Percentiles rank a stretch among this genome's conserved stretches.
phyloP scores from a whole-genome alignment of 345 rosid species.

The Nephelium lappaceum region DNA sequence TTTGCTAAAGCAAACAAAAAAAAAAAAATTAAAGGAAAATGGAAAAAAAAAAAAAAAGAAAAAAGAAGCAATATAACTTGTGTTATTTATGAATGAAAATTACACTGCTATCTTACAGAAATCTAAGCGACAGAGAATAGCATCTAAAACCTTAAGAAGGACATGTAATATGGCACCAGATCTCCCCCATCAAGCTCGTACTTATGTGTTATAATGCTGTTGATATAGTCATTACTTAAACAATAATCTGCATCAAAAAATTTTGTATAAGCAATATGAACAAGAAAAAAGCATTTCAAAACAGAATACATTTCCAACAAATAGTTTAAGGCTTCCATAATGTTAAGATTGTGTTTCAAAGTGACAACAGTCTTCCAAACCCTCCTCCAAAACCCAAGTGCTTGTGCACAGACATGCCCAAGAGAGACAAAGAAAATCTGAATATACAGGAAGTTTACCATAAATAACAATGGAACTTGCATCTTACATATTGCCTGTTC shows the following conservation, averaged over 20 bases:
- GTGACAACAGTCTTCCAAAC: neutral
- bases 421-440: slow-evolving; percentile 11
- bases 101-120: slow-evolving; percentile 6
- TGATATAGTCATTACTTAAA: slow-evolving; percentile 66
- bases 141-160: slow-evolving; percentile 57
- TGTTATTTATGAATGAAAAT: neutral
- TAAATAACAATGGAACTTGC: slow-evolving; percentile 26
- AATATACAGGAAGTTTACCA: slow-evolving; percentile 20
- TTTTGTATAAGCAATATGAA: slow-evolving; percentile 4
- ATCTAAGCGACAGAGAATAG: slow-evolving; percentile 20
- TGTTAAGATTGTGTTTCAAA: slow-evolving; percentile 1
- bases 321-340: neutral
- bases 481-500: slow-evolving; percentile 65
- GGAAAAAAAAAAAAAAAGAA: no score
- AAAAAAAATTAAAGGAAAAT: neutral
- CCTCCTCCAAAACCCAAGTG: neutral
- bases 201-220: slow-evolving; percentile 53
- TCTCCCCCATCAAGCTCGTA: slow-evolving; percentile 58
- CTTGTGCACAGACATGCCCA: neutral
- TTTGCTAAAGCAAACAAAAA: neutral
- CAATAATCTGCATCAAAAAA: slow-evolving; percentile 55
- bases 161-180: slow-evolving; percentile 60
- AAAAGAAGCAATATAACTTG: neutral
- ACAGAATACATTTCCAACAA: neutral
- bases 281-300: slow-evolving; percentile 3